phyloP scores from a whole-genome alignment of 257 asterid genomes.

The Solanum piurae region DNA sequence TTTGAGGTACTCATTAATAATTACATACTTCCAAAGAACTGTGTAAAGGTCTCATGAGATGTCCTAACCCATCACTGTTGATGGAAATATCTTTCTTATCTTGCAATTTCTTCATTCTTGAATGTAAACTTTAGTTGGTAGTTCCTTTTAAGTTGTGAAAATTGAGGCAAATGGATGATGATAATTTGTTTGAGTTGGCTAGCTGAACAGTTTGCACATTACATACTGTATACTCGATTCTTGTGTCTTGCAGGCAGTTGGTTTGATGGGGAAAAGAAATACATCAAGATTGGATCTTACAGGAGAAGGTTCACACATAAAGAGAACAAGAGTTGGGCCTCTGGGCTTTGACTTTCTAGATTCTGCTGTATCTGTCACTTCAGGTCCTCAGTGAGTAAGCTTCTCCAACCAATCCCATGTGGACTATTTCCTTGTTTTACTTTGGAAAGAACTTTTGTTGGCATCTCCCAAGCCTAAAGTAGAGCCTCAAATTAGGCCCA shows the following conservation, averaged over 20 bases:
- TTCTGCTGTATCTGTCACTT: conserved; percentile 75
- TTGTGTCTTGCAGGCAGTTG: conserved; percentile 42
- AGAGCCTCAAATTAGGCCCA: not conserved
- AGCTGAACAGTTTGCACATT: not conserved
- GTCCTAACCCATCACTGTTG: not conserved
- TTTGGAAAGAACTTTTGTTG: not conserved
- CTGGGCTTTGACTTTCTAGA: conserved; percentile 81
- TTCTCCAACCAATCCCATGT: conserved; percentile 31
- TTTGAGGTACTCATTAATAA: conserved; percentile 57
- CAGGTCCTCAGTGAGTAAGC: conserved; percentile 95
- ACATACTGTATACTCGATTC: not conserved
- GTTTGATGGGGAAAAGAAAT: conserved; percentile 43
- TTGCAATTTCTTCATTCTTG: not conserved
- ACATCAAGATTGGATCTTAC: conserved; percentile 72
- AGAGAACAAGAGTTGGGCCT: conserved; percentile 89
- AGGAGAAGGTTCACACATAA: conserved; percentile 31
- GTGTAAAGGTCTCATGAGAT: not conserved
- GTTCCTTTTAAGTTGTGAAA: not conserved
- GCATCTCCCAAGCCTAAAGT: not conserved
- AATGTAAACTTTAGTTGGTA: not conserved
- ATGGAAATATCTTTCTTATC: not conserved
- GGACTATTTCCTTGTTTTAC: not conserved
- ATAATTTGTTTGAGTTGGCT: not conserved
- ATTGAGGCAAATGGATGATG: not conserved
- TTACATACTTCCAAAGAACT: not conserved